These are phyloP conservation scores for Tilletia walkeri DNA, from an alignment of 1,284 basidiomycete genomes.

Conservation along the genomic window DNA sequence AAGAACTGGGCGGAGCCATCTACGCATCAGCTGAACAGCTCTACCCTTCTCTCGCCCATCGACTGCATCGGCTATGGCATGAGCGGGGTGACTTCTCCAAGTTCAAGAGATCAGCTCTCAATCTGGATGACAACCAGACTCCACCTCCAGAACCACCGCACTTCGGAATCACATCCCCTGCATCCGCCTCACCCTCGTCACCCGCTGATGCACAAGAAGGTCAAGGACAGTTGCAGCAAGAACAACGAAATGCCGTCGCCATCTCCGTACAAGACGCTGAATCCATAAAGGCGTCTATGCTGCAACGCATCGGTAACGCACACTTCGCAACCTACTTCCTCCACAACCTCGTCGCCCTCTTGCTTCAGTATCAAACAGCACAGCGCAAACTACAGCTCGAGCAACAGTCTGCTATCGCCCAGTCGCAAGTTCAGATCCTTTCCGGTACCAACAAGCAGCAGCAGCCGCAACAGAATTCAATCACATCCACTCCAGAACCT, in stretches of 20 bases:
- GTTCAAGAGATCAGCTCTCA: not conserved
- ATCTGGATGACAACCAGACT: not conserved
- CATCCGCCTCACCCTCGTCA: not conserved
- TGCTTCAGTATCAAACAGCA: constrained; percentile 6
- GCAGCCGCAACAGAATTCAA: not conserved
- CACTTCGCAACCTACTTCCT: constrained; percentile 16
- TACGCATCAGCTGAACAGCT: constrained; percentile 6
- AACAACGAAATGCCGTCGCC: not conserved
- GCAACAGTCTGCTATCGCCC: not conserved
- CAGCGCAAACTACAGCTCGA: not conserved
- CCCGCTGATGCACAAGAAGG: not conserved
- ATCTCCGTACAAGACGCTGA: constrained; percentile 8
- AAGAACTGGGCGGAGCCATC: not conserved
- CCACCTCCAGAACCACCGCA: not conserved
- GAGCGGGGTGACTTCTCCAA: constrained; percentile 18
- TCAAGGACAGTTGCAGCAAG: too few relatives aligned
- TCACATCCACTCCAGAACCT: not conserved
- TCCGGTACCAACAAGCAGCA: not conserved
- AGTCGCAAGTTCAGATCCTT: not conserved
- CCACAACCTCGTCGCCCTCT: constrained; percentile 17
- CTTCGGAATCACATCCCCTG: constrained; percentile 6
- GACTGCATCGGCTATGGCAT: constrained; percentile 12
- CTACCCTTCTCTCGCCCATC: not conserved
- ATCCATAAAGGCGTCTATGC: constrained; percentile 1
- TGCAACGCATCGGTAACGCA: constrained; percentile 11